phyloP scores from a whole-genome alignment of 2,329 filamentous ascomycete genomes.

The Penicillium italicum region DNA sequence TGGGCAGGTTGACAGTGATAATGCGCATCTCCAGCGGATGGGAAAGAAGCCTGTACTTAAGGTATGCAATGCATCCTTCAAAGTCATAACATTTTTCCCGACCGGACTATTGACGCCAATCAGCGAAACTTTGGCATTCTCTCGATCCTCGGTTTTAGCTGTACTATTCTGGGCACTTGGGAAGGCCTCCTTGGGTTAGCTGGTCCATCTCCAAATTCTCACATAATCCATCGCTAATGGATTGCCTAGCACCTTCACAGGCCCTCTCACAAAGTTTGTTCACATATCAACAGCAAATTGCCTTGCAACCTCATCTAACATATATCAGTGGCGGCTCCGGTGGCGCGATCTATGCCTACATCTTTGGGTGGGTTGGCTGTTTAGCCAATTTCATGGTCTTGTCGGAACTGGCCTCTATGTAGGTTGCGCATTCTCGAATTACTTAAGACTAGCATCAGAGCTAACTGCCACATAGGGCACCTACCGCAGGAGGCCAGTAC shows the following conservation, averaged over 20 bases:
- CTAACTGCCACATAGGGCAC: slow-evolving; percentile 15
- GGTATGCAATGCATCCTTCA: background rate
- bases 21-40: slow-evolving; percentile 4
- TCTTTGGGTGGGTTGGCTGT: slow-evolving; percentile 28
- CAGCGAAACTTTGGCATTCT: slow-evolving; percentile 41
- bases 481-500: slow-evolving; percentile 36
- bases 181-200: slow-evolving; percentile 37
- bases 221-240: background rate
- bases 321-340: slow-evolving; percentile 26
- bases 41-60: slow-evolving; percentile 8
- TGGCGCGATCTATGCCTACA: slow-evolving; percentile 27
- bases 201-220: background rate
- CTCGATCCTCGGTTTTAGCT: slow-evolving; percentile 40
- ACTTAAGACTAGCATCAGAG: background rate
- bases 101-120: background rate
- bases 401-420: slow-evolving; percentile 33
- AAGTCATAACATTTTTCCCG: background rate
- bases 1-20: background rate
- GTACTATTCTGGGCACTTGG: slow-evolving; percentile 40
- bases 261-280: slow-evolving; percentile 13
- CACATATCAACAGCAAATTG: background rate
- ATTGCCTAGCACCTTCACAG: slow-evolving; percentile 1
- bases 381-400: slow-evolving; percentile 22
- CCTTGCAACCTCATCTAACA: background rate
- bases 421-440: background rate